phyloP scores from a whole-genome alignment of 2,329 filamentous ascomycete species.

The Akanthomyces muscarius region DNA sequence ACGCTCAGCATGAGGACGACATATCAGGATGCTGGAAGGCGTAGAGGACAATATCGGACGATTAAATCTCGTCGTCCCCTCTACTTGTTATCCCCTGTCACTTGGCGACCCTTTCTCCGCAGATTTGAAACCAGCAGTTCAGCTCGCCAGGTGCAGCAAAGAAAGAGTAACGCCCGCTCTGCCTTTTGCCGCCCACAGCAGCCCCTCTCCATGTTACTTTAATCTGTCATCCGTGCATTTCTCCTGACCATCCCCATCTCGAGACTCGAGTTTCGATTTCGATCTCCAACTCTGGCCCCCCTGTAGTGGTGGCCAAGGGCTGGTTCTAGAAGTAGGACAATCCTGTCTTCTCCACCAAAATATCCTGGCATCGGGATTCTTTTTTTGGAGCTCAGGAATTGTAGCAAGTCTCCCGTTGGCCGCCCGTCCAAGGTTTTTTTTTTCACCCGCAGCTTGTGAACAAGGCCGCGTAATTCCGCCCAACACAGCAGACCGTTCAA shows the following conservation, averaged over 20 bases:
- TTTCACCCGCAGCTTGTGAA: not conserved
- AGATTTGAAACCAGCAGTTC: slow-evolving; percentile 8
- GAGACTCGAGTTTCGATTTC: not conserved
- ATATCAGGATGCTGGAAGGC: not conserved
- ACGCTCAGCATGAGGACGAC: not conserved
- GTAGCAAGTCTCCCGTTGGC: not conserved
- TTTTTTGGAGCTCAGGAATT: not conserved
- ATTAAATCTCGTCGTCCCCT: slow-evolving; percentile 4
- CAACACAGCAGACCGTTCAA: no score
- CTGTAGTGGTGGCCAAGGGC: not conserved
- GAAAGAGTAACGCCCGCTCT: not conserved
- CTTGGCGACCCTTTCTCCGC: slow-evolving; percentile 9
- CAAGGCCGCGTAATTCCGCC: not conserved
- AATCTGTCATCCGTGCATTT: not conserved
- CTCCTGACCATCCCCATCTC: slow-evolving; percentile 1
- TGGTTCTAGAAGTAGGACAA: slow-evolving; percentile 1
- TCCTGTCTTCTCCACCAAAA: slow-evolving; percentile 7
- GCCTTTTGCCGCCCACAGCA: not conserved
- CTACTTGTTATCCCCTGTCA: not conserved
- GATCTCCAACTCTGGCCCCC: not conserved
- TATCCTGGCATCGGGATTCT: not conserved
- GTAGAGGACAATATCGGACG: not conserved
- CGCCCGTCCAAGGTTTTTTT: not conserved
- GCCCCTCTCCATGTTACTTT: not conserved
- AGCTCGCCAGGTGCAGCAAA: not conserved